Percentiles rank a stretch among this genome's conserved stretches.
Evolutionary conservation across 2,329 filamentous ascomycete species (phyloP).

Genomic region (Alternaria solani): DNA sequence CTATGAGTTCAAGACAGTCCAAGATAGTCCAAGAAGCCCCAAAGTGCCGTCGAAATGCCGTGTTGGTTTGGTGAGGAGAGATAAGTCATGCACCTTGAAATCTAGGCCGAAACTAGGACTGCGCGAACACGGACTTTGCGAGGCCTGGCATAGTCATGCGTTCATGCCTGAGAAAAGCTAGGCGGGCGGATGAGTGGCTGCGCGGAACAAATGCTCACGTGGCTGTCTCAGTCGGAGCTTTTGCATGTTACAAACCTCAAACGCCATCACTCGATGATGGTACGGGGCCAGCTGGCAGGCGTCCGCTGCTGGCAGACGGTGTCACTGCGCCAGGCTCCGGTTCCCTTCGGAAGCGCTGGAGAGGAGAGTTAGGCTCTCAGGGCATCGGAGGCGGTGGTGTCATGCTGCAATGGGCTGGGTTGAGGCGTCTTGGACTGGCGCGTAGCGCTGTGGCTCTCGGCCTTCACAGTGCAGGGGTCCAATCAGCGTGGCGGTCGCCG

Average conservation of each 20-base stretch:
- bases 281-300: conserved; percentile 18
- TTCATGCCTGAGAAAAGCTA: conserved; percentile 42
- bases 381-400: conserved; percentile 38
- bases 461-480: conserved; percentile 36
- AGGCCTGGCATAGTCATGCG: conserved; percentile 43
- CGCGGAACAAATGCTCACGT: conserved; percentile 38
- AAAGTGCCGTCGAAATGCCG: conserved; percentile 31
- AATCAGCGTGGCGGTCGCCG: conserved; percentile 39
- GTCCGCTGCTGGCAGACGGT: conserved; percentile 21
- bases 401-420: conserved; percentile 38
- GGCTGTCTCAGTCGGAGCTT: conserved; percentile 45
- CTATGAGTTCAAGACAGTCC: conserved; percentile 61
- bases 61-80: conserved; percentile 21
- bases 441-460: conserved; percentile 46
- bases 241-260: conserved; percentile 51
- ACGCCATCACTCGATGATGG: conserved; percentile 34
- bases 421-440: conserved; percentile 30
- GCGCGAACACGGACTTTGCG: conserved; percentile 41
- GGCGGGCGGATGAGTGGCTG: conserved; percentile 32
- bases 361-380: conserved; percentile 17
- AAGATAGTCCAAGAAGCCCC: conserved; percentile 26
- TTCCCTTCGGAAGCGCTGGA: conserved; percentile 24
- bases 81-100: conserved; percentile 34
- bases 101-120: conserved; percentile 47
- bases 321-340: conserved; percentile 10